Evolutionary conservation across 139 green algal species (phyloP).

Genomic region (Tetradesmus lagerheimii): DNA sequence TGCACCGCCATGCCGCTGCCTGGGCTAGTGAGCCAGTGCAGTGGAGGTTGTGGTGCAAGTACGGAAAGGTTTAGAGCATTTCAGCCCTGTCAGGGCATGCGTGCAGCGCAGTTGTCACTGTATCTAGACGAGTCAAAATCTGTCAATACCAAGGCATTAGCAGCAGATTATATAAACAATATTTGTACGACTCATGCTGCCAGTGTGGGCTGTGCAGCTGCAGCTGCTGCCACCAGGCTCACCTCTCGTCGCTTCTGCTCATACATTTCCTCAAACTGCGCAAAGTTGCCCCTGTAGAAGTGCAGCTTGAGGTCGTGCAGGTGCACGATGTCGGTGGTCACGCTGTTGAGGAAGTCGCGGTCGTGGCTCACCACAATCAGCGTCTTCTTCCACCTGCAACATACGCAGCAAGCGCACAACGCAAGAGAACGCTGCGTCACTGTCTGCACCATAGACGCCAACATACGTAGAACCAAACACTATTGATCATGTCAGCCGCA

Average conservation of each 20-base stretch:
- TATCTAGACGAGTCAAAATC: no score
- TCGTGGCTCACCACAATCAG: slow-evolving; percentile 99
- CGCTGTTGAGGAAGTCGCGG: slow-evolving; percentile 98
- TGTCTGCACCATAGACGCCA: no score
- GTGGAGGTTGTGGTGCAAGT: not conserved
- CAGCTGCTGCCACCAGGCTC: slow-evolving; percentile 79
- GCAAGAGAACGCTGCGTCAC: not conserved
- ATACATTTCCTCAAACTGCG: slow-evolving; percentile 99
- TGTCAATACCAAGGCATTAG: no score
- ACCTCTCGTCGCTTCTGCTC: slow-evolving; percentile 96
- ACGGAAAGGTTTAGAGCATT: not conserved
- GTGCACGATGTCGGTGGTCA: slow-evolving; percentile 99
- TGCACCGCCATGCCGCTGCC: not conserved
- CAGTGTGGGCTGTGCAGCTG: not conserved
- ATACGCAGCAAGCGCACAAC: not conserved
- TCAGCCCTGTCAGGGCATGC: no score
- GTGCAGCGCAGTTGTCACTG: no score
- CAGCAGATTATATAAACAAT: not conserved
- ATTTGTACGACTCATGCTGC: not conserved
- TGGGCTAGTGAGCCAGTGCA: not conserved
- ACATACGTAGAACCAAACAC: no score
- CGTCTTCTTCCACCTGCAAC: slow-evolving; percentile 98
- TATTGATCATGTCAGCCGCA: not conserved
- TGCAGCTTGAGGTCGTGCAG: slow-evolving; percentile 97
- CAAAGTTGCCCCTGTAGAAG: slow-evolving; percentile 94